Conservation (phyloP, 2,329 filamentous ascomycete species). For the Trichoderma semiorbis region DNA sequence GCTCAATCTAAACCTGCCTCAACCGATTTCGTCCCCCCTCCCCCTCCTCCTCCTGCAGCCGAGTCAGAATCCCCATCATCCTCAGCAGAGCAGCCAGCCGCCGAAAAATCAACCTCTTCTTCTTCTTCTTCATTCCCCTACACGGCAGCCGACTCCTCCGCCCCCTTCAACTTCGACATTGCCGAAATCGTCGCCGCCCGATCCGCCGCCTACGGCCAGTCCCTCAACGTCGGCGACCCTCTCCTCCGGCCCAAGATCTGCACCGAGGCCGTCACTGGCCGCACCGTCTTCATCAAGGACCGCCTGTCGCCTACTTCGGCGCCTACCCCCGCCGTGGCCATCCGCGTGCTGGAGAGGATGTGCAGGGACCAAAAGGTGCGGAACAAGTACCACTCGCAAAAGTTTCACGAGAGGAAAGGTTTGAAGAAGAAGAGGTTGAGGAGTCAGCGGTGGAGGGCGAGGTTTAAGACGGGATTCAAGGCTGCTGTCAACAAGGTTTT, state of each 20-base stretch:
- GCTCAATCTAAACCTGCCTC: slow-evolving; percentile 15
- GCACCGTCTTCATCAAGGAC: slow-evolving; percentile 38
- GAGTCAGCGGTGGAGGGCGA: slow-evolving; percentile 64
- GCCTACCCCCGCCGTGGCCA: slow-evolving; percentile 42
- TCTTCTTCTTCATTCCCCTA: slow-evolving; percentile 23
- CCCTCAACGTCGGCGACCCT: slow-evolving; percentile 25
- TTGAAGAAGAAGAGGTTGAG: slow-evolving; percentile 73
- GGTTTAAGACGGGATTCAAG: slow-evolving; percentile 68
- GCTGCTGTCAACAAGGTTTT: slow-evolving; percentile 61
- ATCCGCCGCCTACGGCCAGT: slow-evolving; percentile 24
- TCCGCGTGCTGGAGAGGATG: slow-evolving; percentile 41
- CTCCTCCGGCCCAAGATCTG: slow-evolving; percentile 29
- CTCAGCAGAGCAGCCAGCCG: not conserved
- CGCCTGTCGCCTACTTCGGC: slow-evolving; percentile 28
- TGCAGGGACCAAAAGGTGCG: slow-evolving; percentile 54
- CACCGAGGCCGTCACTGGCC: slow-evolving; percentile 35
- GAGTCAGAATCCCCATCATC: slow-evolving; percentile 1
- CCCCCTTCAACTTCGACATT: slow-evolving; percentile 32
- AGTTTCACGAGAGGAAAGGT: slow-evolving; percentile 71
- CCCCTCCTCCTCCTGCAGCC: slow-evolving; percentile 21
- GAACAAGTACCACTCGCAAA: slow-evolving; percentile 55
- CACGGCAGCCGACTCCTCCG: slow-evolving; percentile 25
- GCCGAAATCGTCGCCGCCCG: slow-evolving; percentile 35
- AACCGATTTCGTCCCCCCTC: slow-evolving; percentile 23
- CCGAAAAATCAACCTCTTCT: not conserved